These are phyloP conservation scores for Leptodermis oblonga DNA, from an alignment of 257 asterid species.

Conservation along the genomic window DNA sequence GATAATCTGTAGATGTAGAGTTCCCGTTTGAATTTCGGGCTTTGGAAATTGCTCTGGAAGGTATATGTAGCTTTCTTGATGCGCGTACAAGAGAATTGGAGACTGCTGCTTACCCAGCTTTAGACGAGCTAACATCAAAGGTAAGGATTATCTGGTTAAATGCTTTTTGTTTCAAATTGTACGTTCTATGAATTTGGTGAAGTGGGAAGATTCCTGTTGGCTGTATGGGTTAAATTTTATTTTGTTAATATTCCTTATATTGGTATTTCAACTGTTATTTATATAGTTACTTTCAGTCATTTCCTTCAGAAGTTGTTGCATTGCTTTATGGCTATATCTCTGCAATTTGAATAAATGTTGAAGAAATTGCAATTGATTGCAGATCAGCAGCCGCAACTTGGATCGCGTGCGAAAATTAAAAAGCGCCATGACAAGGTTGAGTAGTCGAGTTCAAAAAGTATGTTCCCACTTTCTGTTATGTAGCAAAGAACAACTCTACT, in stretches of 20 bases:
- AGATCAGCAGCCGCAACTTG: constrained; percentile 79
- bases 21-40: constrained; percentile 89
- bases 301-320: background rate
- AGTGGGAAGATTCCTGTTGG: background rate
- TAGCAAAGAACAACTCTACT: too few species aligned
- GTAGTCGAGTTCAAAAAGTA: constrained; percentile 86
- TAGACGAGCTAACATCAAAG: constrained; percentile 89
- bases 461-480: background rate
- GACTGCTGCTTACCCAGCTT: constrained; percentile 86
- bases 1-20: constrained; percentile 54
- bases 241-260: background rate
- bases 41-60: constrained; percentile 89
- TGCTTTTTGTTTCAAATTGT: background rate
- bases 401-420: constrained; percentile 85
- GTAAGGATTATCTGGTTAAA: constrained; percentile 21
- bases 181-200: background rate
- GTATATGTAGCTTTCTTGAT: constrained; percentile 76
- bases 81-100: constrained; percentile 76
- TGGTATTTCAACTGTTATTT: background rate
- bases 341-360: background rate
- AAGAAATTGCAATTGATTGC: constrained; percentile 19
- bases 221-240: background rate
- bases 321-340: background rate
- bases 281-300: background rate
- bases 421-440: constrained; percentile 80